phyloP scores from a whole-genome alignment of 306 rosid genomes.

The Prunus persica region DNA sequence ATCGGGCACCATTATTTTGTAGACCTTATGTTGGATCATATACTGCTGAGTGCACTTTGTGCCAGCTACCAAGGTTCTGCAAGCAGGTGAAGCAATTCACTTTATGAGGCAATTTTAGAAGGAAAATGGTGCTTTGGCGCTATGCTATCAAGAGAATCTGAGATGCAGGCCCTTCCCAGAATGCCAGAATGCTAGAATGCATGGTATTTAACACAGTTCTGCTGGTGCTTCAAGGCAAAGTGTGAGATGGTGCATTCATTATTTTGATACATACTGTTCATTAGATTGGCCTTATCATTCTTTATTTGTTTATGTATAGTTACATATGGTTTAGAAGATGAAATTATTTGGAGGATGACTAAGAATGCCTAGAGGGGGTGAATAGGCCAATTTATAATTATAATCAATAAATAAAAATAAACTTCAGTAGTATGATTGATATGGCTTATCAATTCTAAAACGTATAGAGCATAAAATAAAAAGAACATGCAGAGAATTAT shows the following conservation, averaged over 20 bases:
- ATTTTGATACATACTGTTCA: constrained; percentile 9
- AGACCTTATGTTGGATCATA: constrained; percentile 86
- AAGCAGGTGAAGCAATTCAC: background rate
- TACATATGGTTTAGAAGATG: constrained; percentile 4
- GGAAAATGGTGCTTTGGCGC: background rate
- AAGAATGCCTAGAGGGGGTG: no score
- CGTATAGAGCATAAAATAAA: no score
- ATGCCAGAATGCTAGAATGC: constrained; percentile 13
- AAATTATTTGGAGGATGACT: no score
- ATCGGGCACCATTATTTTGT: constrained; percentile 92
- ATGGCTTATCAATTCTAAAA: no score
- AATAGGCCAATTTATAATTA: no score
- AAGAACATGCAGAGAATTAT: no score
- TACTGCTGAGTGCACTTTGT: constrained; percentile 71
- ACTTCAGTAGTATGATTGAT: no score
- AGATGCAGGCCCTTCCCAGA: constrained; percentile 6
- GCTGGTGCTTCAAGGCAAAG: constrained; percentile 17
- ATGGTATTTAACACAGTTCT: background rate
- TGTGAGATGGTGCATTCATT: constrained; percentile 40
- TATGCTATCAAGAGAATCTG: background rate
- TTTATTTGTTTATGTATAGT: constrained; percentile 41
- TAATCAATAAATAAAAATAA: no score
- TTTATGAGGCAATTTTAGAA: constrained; percentile 1
- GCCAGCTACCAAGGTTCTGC: constrained; percentile 30
- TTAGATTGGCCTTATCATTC: constrained; percentile 29